Evolutionary conservation across 2,329 filamentous ascomycete genomes (phyloP).

Genomic region (Phaeosphaeria sp.): DNA sequence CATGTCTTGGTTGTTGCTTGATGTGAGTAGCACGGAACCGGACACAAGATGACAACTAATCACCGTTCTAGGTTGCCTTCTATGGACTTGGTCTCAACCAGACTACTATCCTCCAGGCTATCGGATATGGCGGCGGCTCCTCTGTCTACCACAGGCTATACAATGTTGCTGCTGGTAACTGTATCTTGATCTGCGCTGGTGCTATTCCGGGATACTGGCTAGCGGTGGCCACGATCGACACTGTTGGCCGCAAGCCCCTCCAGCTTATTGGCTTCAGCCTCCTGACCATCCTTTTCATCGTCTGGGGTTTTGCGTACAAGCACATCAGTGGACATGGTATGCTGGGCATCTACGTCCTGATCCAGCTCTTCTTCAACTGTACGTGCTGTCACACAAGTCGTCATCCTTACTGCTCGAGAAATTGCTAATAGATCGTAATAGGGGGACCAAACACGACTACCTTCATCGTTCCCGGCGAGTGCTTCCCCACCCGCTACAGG

Average conservation of each 20-base stretch:
- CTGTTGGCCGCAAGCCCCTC: constrained; percentile 62
- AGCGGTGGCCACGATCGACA: constrained; percentile 65
- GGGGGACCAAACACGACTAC: constrained; percentile 56
- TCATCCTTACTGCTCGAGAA: no score
- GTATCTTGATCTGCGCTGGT: constrained; percentile 79
- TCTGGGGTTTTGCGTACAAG: constrained; percentile 61
- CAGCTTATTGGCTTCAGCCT: constrained; percentile 42
- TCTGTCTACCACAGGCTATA: constrained; percentile 73
- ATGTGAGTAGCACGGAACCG: constrained; percentile 45
- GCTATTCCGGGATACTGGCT: constrained; percentile 83
- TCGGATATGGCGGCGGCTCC: constrained; percentile 69
- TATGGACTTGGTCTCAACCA: constrained; percentile 74
- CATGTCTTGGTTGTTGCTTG: constrained; percentile 73
- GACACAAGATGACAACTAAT: no score
- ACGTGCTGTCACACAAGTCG: no score
- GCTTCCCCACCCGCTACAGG: constrained; percentile 59
- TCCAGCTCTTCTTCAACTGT: constrained; percentile 61
- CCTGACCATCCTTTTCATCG: constrained; percentile 58
- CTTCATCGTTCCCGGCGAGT: constrained; percentile 60
- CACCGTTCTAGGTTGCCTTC: neutral
- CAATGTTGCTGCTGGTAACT: constrained; percentile 78
- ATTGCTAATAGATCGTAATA: no score
- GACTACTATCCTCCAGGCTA: constrained; percentile 71
- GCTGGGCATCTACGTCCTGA: constrained; percentile 56
- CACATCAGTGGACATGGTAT: constrained; percentile 48